Percentiles rank a stretch among this genome's conserved stretches.
phyloP scores from a whole-genome alignment of 192 early-diverging fungal species.

The Umbelopsis isabellina region DNA sequence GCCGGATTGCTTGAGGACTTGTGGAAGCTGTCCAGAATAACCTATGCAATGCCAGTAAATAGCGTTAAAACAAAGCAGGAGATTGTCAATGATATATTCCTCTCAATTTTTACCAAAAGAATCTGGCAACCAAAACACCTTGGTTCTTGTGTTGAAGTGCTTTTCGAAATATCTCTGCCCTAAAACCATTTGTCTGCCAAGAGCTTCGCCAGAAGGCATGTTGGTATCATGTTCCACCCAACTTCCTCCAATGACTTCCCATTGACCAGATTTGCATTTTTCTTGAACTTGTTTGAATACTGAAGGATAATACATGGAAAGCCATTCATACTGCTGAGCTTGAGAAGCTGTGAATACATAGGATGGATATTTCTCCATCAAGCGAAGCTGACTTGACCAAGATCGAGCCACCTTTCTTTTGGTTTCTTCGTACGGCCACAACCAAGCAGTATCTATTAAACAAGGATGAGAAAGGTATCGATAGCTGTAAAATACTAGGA shows the following conservation, averaged over 20 bases:
- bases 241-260: constrained; percentile 92
- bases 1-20: constrained; percentile 83
- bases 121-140: constrained; percentile 96
- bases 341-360: constrained; percentile 94
- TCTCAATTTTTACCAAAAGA: constrained; percentile 71
- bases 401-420: constrained; percentile 90
- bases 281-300: constrained; percentile 80
- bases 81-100: no score
- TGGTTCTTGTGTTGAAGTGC: constrained; percentile 69
- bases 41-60: neutral
- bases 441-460: constrained; percentile 83
- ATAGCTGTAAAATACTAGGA: neutral
- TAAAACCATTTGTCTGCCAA: constrained; percentile 93
- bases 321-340: constrained; percentile 99
- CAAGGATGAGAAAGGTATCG: constrained; percentile 28
- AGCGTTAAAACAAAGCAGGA: no score
- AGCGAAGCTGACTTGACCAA: constrained; percentile 79
- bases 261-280: constrained; percentile 72
- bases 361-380: constrained; percentile 86
- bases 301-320: constrained; percentile 79
- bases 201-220: constrained; percentile 92
- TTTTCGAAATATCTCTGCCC: constrained; percentile 90
- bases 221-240: constrained; percentile 96
- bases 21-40: constrained; percentile 63
- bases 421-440: constrained; percentile 98